Conservation (phyloP, 352 stramenopile genomes). For the Globisporangium iwayamae region DNA sequence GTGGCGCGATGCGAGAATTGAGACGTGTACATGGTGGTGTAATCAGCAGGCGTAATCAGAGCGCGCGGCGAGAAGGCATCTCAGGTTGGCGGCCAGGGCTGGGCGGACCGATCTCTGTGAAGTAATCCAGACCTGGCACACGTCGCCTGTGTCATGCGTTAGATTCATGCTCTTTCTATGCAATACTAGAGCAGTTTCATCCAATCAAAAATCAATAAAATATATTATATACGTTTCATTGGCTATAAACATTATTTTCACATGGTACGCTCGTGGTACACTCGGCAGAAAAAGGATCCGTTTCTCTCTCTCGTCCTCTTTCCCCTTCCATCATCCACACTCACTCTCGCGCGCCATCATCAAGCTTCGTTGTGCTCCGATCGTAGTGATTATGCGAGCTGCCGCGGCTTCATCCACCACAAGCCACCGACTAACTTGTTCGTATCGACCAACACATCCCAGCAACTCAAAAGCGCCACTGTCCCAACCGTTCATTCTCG, state of each 20-base stretch:
- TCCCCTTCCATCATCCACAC: too few species aligned
- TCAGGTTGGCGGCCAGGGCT: neutral
- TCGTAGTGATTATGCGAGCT: neutral
- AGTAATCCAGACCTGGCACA: neutral
- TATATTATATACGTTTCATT: neutral
- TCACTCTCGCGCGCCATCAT: slow-evolving; percentile 2
- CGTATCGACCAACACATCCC: neutral
- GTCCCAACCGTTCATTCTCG: slow-evolving; percentile 1
- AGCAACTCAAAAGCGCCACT: neutral
- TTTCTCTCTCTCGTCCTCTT: neutral
- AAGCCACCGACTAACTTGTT: neutral
- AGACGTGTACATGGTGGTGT: neutral
- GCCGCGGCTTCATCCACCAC: neutral
- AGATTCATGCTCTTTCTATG: slow-evolving; percentile 2
- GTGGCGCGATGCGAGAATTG: neutral
- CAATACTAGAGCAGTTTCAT: neutral
- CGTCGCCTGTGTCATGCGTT: neutral
- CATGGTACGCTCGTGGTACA: neutral
- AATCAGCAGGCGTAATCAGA: neutral
- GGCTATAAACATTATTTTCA: neutral
- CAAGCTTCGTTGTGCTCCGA: neutral
- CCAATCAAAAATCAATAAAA: neutral
- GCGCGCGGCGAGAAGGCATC: neutral
- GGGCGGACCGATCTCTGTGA: neutral
- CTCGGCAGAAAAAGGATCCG: too few species aligned